Base-by-base conservation (phyloP, 192 early-diverging fungal genomes). In the Geranomyces michiganensis region DNA sequence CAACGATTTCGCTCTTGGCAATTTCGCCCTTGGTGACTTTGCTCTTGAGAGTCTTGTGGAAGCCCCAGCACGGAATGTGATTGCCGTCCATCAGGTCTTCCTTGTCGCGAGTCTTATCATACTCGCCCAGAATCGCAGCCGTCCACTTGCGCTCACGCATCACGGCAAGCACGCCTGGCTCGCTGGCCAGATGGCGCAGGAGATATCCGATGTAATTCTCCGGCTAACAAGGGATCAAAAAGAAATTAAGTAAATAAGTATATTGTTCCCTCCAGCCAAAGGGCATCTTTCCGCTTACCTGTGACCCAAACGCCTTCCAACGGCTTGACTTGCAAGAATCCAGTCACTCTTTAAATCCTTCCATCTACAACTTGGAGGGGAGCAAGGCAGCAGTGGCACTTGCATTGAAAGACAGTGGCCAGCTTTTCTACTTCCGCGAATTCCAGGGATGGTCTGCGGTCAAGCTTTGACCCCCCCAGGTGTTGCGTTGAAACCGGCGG, bases 1-100 rank as follows among this genome's bases (percentile, higher is more conserved):
- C 10, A 10, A 41, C 10, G 36, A 10, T 41, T 10, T 41, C 36
- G 36, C 36, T 41, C 10, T 41, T 41, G 36, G 10, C 10, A 10
- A 10, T 41, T 10, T 41, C 36, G 36, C 36, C 10, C 10, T 41
- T 41, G 36, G 10, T 41, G 36, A 10, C 10, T 10, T 41, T 10
- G 36, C 36, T 41, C 10, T 41, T 41, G 36, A 55, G 3, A 15
- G 51, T 55, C 26, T 55, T 55, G 51, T 55, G 51, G 51, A 55
- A 55, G 51, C 51, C 51, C 51, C 51, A 55, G 26, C 51, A 55
- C 21, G 19, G 21, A 27, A 14, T 27, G 3, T 55, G 51, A 55
- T 55, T 14, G 51, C 51, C 51, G 26, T 55, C 26, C 51, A 55
- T 55, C 51, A 55, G 51, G 26, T 55, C 51, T 27, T 55, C 26